Conservation (phyloP, 768 basidiomycete genomes). For the Lactarius deliciosus region DNA sequence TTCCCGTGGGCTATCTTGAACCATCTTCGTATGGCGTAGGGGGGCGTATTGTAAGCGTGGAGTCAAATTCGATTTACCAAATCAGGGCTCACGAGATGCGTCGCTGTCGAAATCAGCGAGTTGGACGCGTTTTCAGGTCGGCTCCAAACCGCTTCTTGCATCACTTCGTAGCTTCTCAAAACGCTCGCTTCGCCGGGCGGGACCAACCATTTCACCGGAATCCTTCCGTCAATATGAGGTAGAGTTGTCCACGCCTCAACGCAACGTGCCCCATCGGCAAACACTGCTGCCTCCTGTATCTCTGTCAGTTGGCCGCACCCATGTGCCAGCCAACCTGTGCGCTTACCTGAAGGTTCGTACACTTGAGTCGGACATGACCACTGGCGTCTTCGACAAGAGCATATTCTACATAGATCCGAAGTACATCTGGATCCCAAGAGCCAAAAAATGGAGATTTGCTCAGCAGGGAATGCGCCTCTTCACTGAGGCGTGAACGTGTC, state of each 20-base stretch:
- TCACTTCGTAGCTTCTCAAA: slow-evolving; percentile 22
- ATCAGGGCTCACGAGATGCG: slow-evolving; percentile 35
- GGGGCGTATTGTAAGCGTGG: neutral
- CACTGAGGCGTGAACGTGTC: slow-evolving; percentile 38
- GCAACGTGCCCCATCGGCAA: slow-evolving; percentile 45
- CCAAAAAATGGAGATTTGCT: slow-evolving; percentile 61
- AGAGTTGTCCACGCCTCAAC: slow-evolving; percentile 42
- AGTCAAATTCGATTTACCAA: neutral
- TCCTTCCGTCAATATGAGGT: slow-evolving; percentile 44
- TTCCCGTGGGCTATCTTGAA: slow-evolving; percentile 28
- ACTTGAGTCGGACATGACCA: slow-evolving; percentile 59
- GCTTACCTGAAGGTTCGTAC: slow-evolving; percentile 50
- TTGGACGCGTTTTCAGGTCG: slow-evolving; percentile 39
- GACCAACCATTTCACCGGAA: slow-evolving; percentile 56
- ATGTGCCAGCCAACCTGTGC: neutral
- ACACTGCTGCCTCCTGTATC: slow-evolving; percentile 55
- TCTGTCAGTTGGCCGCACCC: neutral
- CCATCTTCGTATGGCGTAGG: slow-evolving; percentile 7
- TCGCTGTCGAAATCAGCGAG: slow-evolving; percentile 33
- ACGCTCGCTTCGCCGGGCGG: slow-evolving; percentile 41
- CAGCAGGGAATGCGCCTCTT: slow-evolving; percentile 57
- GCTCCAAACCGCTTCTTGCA: slow-evolving; percentile 35
- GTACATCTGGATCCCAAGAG: slow-evolving; percentile 64
- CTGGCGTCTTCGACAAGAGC: slow-evolving; percentile 45
- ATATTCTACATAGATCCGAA: slow-evolving; percentile 60